Percentiles rank a stretch among this genome's conserved stretches.
Evolutionary conservation across 2,329 filamentous ascomycete genomes (phyloP).

Genomic region (Hyphodiscus sp.): DNA sequence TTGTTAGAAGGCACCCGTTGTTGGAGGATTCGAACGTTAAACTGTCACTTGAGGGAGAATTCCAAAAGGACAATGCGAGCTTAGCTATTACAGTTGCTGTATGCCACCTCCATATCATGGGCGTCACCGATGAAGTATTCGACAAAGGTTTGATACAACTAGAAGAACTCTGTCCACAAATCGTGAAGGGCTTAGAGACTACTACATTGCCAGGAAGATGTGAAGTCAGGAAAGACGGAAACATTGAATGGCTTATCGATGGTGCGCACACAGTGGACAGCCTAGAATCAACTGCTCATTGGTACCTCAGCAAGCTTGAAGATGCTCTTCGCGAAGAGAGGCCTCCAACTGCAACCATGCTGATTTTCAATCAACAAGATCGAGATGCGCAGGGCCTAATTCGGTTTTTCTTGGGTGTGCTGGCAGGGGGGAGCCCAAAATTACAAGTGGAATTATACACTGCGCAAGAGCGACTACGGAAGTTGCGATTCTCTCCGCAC

Average conservation of each 20-base stretch:
- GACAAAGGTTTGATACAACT: neutral
- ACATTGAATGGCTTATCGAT: conserved; percentile 81
- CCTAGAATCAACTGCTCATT: conserved; percentile 69
- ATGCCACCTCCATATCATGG: conserved; percentile 40
- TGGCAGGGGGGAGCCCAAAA: conserved; percentile 31
- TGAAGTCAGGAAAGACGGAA: conserved; percentile 47
- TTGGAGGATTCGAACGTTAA: conserved; percentile 38
- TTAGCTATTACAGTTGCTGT: conserved; percentile 50
- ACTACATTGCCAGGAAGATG: conserved; percentile 78
- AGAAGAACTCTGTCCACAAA: conserved; percentile 48
- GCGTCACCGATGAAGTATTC: conserved; percentile 4
- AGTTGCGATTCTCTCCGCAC: neutral
- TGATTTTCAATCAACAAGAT: conserved; percentile 93
- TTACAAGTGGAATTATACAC: neutral
- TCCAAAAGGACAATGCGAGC: conserved; percentile 54
- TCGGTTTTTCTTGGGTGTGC: conserved; percentile 51
- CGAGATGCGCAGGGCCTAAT: conserved; percentile 66
- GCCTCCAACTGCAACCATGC: conserved; percentile 32
- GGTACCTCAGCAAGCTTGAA: conserved; percentile 56
- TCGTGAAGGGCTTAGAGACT: conserved; percentile 65
- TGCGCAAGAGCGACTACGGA: neutral
- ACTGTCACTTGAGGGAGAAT: conserved; percentile 45
- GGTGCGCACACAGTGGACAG: conserved; percentile 91
- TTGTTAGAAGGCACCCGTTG: conserved; percentile 22
- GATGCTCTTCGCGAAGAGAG: neutral